Evolutionary conservation across 2,329 filamentous ascomycete species (phyloP).

Genomic region (Penicillium sclerotigenum): DNA sequence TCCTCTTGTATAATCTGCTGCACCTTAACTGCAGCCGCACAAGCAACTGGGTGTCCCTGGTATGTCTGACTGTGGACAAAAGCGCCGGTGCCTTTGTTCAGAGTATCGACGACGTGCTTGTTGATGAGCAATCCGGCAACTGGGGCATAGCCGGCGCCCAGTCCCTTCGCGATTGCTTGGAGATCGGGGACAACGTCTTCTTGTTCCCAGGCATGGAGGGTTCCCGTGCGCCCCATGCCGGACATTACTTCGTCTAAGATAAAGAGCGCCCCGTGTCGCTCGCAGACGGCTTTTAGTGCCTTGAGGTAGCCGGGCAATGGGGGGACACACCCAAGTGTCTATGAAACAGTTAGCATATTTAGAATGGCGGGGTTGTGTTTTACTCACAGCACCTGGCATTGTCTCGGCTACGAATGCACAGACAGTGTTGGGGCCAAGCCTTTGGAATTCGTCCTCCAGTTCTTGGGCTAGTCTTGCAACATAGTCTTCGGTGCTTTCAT

Average conservation of each 20-base stretch:
- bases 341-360: not conserved
- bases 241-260: constrained; percentile 52
- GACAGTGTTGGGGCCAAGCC: constrained; percentile 61
- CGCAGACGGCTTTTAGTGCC: constrained; percentile 54
- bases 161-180: constrained; percentile 56
- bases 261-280: constrained; percentile 54
- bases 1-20: constrained; percentile 53
- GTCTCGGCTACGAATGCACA: constrained; percentile 63
- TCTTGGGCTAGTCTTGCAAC: constrained; percentile 58
- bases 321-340: constrained; percentile 51
- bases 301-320: constrained; percentile 54
- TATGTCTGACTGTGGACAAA: constrained; percentile 59
- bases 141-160: constrained; percentile 54
- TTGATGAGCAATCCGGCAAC: constrained; percentile 53
- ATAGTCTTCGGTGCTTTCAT: constrained; percentile 56
- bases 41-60: constrained; percentile 53
- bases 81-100: constrained; percentile 42
- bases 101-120: constrained; percentile 46
- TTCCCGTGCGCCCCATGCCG: constrained; percentile 55
- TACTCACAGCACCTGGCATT: constrained; percentile 46
- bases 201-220: constrained; percentile 56
- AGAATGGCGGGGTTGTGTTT: not conserved
- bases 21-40: constrained; percentile 51
- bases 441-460: constrained; percentile 62
- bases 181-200: constrained; percentile 55